Evolutionary conservation across 139 green algal genomes (phyloP).

Genomic region (Chlorella sp.): DNA sequence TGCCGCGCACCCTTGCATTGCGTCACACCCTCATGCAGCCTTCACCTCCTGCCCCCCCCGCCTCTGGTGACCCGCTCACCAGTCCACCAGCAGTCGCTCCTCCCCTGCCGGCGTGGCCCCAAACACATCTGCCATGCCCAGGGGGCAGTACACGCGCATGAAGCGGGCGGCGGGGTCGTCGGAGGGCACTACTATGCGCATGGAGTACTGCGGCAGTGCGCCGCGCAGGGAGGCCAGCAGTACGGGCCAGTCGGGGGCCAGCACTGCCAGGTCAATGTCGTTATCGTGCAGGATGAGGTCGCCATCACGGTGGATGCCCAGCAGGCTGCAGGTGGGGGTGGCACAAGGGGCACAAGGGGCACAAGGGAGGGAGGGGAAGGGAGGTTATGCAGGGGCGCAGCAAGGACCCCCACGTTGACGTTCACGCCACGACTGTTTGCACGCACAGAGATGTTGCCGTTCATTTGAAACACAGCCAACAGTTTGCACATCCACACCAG

Average conservation of each 20-base stretch:
- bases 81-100: constrained; percentile 24
- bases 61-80: too few species aligned
- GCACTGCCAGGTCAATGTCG: constrained; percentile 60
- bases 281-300: constrained; percentile 58
- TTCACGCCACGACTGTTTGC: too few species aligned
- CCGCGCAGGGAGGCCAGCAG: constrained; percentile 33
- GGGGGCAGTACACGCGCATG: constrained; percentile 47
- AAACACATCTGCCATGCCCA: constrained; percentile 53
- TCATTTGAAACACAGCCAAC: too few species aligned
- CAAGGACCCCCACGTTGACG: too few species aligned
- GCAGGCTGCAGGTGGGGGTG: constrained; percentile 17
- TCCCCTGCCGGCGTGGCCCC: constrained; percentile 24
- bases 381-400: too few species aligned
- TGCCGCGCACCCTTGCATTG: too few species aligned
- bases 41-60: too few species aligned
- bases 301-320: constrained; percentile 49
- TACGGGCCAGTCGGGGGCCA: constrained; percentile 52
- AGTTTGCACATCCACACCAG: too few species aligned
- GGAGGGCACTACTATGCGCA: constrained; percentile 37
- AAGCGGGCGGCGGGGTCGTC: constrained; percentile 49
- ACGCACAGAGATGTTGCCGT: too few species aligned
- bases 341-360: too few species aligned
- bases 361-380: not conserved
- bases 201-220: constrained; percentile 35
- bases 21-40: too few species aligned